These are phyloP conservation scores for Dendrobium huoshanense DNA, from an alignment of 106 monocot species.

Conservation along the genomic window DNA sequence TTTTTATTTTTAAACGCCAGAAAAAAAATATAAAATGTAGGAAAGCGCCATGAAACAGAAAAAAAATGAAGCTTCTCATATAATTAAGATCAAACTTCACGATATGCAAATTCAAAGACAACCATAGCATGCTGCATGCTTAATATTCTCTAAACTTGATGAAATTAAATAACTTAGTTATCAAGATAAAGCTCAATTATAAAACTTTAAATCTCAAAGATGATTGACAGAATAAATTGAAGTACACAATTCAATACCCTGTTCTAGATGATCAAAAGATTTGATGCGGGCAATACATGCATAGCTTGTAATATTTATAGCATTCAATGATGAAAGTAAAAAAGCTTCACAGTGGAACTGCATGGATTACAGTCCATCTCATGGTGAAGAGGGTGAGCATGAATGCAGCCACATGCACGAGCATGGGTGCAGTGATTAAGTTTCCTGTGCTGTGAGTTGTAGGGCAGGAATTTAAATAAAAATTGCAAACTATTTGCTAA, in stretches of 20 bases:
- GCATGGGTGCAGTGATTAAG: no score
- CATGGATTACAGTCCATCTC: not conserved
- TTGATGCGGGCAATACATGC: not conserved
- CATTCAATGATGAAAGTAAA: not conserved
- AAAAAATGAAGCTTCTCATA: not conserved
- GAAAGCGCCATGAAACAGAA: not conserved
- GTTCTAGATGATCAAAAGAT: not conserved
- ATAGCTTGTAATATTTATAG: not conserved
- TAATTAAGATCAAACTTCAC: not conserved
- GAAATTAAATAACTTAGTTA: conserved; percentile 4
- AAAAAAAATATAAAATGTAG: not conserved
- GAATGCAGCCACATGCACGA: no score
- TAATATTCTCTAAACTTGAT: not conserved
- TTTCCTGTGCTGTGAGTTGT: not conserved
- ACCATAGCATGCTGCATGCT: not conserved
- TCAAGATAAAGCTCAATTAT: not conserved
- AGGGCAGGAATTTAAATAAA: not conserved
- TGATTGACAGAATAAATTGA: not conserved
- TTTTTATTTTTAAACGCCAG: not conserved
- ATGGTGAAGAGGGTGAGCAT: not conserved
- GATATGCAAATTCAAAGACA: not conserved
- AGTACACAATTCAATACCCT: not conserved
- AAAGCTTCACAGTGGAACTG: not conserved
- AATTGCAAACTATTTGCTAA: not conserved
- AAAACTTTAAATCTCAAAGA: not conserved